A percentile compares a stretch with the other conserved stretches of the same genome.
phyloP scores from a whole-genome alignment of 805 yeast species.

The Lipomyces lipofer region DNA sequence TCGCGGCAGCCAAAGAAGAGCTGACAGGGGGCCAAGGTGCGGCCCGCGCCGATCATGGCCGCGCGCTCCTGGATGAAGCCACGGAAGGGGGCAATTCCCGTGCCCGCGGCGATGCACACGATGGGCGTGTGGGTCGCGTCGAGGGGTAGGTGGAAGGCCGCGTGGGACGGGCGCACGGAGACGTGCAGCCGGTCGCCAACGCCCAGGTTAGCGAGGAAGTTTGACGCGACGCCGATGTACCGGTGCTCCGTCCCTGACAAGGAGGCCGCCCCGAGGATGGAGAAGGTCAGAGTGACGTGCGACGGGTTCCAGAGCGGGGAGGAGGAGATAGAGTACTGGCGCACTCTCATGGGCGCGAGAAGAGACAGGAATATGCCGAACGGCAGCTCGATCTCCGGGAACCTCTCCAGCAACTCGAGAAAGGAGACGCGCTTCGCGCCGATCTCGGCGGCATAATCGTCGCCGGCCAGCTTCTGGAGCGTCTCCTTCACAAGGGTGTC shows the following conservation, averaged over 20 bases:
- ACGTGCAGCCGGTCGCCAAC: neutral
- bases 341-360: neutral
- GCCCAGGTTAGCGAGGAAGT: neutral
- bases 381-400: neutral
- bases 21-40: neutral
- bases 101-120: neutral
- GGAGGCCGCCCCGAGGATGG: neutral
- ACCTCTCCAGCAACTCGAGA: slow-evolving; percentile 2
- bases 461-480: slow-evolving; percentile 2
- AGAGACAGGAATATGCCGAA: neutral
- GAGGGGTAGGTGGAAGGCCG: slow-evolving; percentile 1
- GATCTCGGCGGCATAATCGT: neutral
- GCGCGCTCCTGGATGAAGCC: neutral
- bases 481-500: neutral
- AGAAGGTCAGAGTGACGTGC: neutral
- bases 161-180: neutral
- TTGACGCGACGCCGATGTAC: neutral
- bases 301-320: neutral
- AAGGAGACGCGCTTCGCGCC: slow-evolving; percentile 2
- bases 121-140: neutral
- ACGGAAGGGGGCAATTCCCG: neutral
- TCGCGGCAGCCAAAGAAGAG: slow-evolving; percentile 1
- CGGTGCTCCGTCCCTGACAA: neutral
- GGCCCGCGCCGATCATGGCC: slow-evolving; percentile 2
- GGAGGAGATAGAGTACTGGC: neutral